Base-by-base conservation (phyloP, 1,284 basidiomycete genomes). In the Cryptococcus hybrid region DNA sequence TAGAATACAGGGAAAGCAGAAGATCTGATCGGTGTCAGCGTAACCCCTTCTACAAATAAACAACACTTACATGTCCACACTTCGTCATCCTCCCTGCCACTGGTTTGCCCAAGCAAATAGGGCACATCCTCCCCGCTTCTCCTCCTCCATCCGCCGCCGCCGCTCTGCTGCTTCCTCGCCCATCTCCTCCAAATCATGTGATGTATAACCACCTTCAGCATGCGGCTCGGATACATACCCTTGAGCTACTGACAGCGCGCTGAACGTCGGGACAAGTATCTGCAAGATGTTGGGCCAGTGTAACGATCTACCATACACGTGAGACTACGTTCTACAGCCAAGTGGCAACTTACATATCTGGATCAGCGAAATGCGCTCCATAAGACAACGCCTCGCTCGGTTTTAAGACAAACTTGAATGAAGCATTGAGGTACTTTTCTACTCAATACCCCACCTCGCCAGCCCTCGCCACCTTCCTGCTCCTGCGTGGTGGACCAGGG, bases 221-320 rank as follows among this genome's bases (percentile, higher is more conserved):
- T 60, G 52, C 11, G 36, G 34, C 38, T 72, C 71, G 38, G 70
- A 63, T 6, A 76, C 73, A 50, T 72, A 74, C 3, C 76, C 76
- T 58, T 78, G 75, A 1, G 76, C 76, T 7, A 76, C 70, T 4
- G 76, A 75, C 43, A 77, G 75, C 12, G 80, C 74, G 11, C 78
- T 79, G 36, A 80, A 77, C 52, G 89, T 90, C 38, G 92, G 90
- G 61, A 99, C 87, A 68, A 99, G 86, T 60, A 99, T 87, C 77
- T 98, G 95, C 7, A 96, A 82, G 64, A 99, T 90, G 77, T 98
- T 91, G n/a, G 88, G 85, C 92, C 92, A 96, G 80, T 93, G 89
- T 76, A 96, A 89, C 78, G 87, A 91, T 67, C 90, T 93, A 67
- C 12, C 30, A 3, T 4, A 69, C 63, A 44, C 39, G 15, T 42